Base-by-base conservation (phyloP, 139 green algal species). In the Coelastrella sp. region DNA sequence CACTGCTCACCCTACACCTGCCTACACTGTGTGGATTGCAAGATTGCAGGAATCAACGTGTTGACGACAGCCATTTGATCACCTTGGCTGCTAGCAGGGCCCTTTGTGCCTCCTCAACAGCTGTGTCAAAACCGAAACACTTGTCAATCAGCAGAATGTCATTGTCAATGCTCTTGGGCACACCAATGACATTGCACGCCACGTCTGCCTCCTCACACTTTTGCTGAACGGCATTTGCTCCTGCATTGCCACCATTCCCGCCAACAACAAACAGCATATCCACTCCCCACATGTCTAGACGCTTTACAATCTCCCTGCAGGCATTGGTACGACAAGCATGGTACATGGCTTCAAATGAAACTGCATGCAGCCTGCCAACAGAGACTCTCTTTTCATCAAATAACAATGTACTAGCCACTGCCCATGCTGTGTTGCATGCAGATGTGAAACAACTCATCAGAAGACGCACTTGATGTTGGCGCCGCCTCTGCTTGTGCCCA, bases 121-220 rank as follows among this genome's bases (percentile, higher is more conserved):
- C 97, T 30, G 75, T 82, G 75, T 82, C 75, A 75, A 84, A 84
- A 9, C 89, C 89, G 62, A 93, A 93, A 88, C 85, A 90, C 59
- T 87, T 84, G 86, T 95, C 92, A 64, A 97, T 96, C 51, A 96
- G 71, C 62, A 97, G 88, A 83, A 99, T 98, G 91, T 99, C 96
- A 57, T 99, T 99, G 85, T 99, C 96, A 41, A 99, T 99, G 53
- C 94, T 98, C 91, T 99, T 99, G 19, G 96, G 96, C 37, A 98
- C 89, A 43, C 94, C 90, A 27, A 88, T 81, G 38, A 92, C 92
- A 81, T 85, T 86, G 85, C 89, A 94, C 27, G 77, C 30, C 82
- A 93, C 88, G 57, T 79, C 80, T 19, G 66, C n/a, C 48, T 86
- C 80, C 23, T 57, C 84, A 57, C 84, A 91, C 66, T 87, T 83